Evolutionary conservation across 2,329 filamentous ascomycete genomes (phyloP).

Genomic region (Ustilaginoidea virens): DNA sequence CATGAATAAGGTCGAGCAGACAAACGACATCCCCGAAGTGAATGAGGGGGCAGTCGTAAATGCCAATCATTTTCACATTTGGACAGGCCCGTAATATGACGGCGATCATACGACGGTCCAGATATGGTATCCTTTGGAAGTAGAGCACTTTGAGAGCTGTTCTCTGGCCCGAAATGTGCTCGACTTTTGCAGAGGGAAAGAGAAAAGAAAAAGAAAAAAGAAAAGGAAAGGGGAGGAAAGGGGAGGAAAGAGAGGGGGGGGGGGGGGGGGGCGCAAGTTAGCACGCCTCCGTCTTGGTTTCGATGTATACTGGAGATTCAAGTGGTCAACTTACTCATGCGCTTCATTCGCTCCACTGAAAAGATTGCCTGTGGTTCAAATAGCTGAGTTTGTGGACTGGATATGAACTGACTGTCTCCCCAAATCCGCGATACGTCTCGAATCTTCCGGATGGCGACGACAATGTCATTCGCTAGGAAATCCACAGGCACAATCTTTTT

Average conservation of each 20-base stretch:
- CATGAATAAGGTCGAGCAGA: constrained; percentile 19
- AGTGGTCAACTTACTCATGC: constrained; percentile 10
- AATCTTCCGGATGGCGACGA: constrained; percentile 1
- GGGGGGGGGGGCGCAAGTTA: too few species aligned
- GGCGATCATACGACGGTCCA: constrained; percentile 19
- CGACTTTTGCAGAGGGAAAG: too few species aligned
- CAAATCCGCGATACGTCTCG: constrained; percentile 5
- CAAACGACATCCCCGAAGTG: constrained; percentile 19
- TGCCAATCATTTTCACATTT: constrained; percentile 16
- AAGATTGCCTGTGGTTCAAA: constrained; percentile 8
- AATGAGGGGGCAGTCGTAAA: constrained; percentile 22
- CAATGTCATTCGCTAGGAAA: constrained; percentile 3
- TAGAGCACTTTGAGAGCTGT: constrained; percentile 12
- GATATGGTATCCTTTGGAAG: constrained; percentile 13
- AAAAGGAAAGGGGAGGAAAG: too few species aligned
- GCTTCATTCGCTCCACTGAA: constrained; percentile 4
- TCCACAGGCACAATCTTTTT: constrained; percentile 1
- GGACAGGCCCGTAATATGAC: constrained; percentile 19
- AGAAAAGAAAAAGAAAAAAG: too few species aligned
- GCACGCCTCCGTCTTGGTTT: too few species aligned
- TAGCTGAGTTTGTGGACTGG: neutral
- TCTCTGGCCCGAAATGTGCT: constrained; percentile 7
- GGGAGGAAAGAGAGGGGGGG: too few species aligned
- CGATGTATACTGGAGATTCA: neutral
- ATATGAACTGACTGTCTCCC: constrained; percentile 8